Base-by-base conservation (phyloP, 2,329 filamentous ascomycete genomes). In the Biscogniauxia mediterranea region DNA sequence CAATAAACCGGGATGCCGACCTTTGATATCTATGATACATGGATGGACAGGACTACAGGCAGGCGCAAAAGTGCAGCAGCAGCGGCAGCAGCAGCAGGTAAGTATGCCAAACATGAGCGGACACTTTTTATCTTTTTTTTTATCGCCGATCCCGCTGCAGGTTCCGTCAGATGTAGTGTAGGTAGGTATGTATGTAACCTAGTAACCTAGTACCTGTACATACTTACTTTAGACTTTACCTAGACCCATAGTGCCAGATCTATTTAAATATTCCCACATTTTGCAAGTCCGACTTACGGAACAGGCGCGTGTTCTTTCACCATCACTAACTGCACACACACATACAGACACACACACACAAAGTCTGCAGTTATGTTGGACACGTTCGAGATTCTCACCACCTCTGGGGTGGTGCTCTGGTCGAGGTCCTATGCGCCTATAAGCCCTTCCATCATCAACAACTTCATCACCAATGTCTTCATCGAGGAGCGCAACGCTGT, bases 381-480 rank as follows among this genome's bases (percentile, higher is more conserved):
- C 80, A 90, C 91, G 17, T 99, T 99, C 76, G 94, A 99, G 78
- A 95, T 99, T 68, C 79, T 99, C 64, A 97, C 94, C 63, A 96
- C 94, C 46, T 96, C 93, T 3, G 95, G 95, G 60, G 93, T 99
- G 65, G 95, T 99, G 61, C 86, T 99, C 59, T 99, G 95, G 95
- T 97, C 94, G 64, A 89, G 91, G 74, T 89, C 88, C 25, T 97
- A 94, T 75, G 87, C 89, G 58, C 84, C 89, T 1, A 87, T 96
- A 73, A 93, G 88, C 74, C 85, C 91, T 52, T 88, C 90, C 69
- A 83, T 97, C 66, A 89, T 99, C 81, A 97, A 99, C 81, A 90
- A 87, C 80, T 89, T 99, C 76, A 97, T 99, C 78, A 89, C 89
- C 75, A 93, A 98, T 77, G 92, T 97, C 73, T 97, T 99, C 75